Percentiles rank a stretch among this genome's conserved stretches.
Conservation (phyloP, 2,329 filamentous ascomycete species). For the Alternaria gansuensis region DNA sequence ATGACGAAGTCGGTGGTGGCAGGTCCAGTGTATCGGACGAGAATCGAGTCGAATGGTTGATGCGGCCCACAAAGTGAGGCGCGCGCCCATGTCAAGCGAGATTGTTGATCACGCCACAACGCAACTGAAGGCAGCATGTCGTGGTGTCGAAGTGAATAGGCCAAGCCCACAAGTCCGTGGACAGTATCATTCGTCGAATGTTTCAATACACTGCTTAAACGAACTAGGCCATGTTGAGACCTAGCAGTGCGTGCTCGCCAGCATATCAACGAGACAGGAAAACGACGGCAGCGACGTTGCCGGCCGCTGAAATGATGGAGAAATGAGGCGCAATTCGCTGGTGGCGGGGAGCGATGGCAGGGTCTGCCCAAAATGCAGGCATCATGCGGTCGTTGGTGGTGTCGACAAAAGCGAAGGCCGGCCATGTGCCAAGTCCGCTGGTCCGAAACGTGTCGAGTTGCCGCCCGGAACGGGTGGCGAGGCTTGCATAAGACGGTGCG, state of each 20-base stretch:
- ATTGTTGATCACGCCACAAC: slow-evolving; percentile 19
- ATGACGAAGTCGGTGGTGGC: slow-evolving; percentile 16
- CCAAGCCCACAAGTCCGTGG: slow-evolving; percentile 9
- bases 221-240: slow-evolving; percentile 6
- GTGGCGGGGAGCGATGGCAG: slow-evolving; percentile 27
- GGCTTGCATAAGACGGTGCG: slow-evolving; percentile 47
- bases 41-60: slow-evolving; percentile 15
- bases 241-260: slow-evolving; percentile 14
- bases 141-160: slow-evolving; percentile 8
- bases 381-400: slow-evolving; percentile 24
- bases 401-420: slow-evolving; percentile 27
- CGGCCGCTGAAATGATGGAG: slow-evolving; percentile 28
- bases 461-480: slow-evolving; percentile 50
- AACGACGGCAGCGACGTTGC: slow-evolving; percentile 37
- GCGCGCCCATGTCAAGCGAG: slow-evolving; percentile 24
- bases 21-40: slow-evolving; percentile 14
- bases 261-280: slow-evolving; percentile 9
- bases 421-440: slow-evolving; percentile 39
- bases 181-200: slow-evolving; percentile 16
- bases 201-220: slow-evolving; percentile 13
- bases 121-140: slow-evolving; percentile 12
- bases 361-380: slow-evolving; percentile 27
- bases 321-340: slow-evolving; percentile 40
- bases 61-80: slow-evolving; percentile 34
- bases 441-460: slow-evolving; percentile 49